These are phyloP conservation scores for Yamadazyma sp. DNA, from an alignment of 1,139 yeast species.

Conservation along the genomic window DNA sequence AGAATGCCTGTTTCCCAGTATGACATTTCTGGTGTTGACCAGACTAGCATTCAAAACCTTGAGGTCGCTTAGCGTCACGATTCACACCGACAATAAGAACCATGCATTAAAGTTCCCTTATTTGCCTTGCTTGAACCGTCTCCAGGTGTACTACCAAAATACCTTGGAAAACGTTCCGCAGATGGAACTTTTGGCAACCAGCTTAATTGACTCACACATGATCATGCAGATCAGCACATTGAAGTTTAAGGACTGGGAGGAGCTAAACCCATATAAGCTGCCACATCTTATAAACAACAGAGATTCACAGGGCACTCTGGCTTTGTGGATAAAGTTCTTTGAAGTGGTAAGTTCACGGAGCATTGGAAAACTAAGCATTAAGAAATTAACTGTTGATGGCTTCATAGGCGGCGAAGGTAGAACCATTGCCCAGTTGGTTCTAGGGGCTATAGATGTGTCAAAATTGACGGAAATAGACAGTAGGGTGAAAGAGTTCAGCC, in stretches of 20 bases:
- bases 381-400: conserved; percentile 13
- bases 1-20: neutral
- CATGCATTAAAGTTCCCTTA: neutral
- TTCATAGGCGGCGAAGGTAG: conserved; percentile 9
- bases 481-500: conserved; percentile 15
- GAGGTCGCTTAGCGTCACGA: neutral
- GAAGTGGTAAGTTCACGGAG: neutral
- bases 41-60: neutral
- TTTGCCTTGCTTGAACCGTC: neutral
- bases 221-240: neutral
- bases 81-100: neutral
- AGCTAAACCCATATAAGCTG: conserved; percentile 9
- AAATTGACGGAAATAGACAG: conserved; percentile 4
- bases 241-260: conserved; percentile 9
- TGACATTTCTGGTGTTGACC: neutral
- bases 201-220: neutral
- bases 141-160: conserved; percentile 1
- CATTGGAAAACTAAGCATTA: neutral
- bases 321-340: conserved; percentile 15
- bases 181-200: neutral
- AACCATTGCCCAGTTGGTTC: neutral
- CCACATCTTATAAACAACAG: conserved; percentile 1
- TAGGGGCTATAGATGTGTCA: neutral
- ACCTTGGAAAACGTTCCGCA: neutral
- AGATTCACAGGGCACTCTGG: conserved; percentile 5